Evolutionary conservation across 2,329 filamentous ascomycete species (phyloP), one percentile per base, ranked within the genome.

Genomic region (Claviceps sp.): DNA sequence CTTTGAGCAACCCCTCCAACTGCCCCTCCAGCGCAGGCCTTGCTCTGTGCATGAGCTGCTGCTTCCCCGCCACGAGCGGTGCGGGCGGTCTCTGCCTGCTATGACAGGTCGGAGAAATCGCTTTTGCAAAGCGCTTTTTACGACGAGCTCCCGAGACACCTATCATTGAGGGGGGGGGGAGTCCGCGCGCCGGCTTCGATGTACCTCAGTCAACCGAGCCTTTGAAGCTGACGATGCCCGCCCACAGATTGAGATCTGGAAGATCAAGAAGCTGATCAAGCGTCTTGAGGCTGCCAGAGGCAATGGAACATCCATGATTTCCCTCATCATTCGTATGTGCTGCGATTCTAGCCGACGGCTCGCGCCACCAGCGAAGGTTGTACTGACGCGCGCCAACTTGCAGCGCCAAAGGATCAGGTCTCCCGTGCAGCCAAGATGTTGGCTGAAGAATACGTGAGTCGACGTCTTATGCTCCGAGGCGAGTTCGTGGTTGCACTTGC

Each of bases 251-350:
- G 81, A 85, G 72, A 85, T 84, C 75, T 90, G 86, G 87, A 96
- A 98, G 85, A 90, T 98, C 67, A 98, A 98, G 81, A 98, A 98
- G 79, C 78, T 98, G 67, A 95, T 98, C 75, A 98, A 97, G 76
- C 87, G 93, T 64, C 88, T 98, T 63, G 93, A 97, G 73, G 86
- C 88, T 57, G 94, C 94, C 62, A 82, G 94, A 69, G 93, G 93
- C 69, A 98, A 98, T 81, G 93, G 93, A 75, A 98, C 93, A 58
- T 91, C 85, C 76, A 98, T 98, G 93, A 98, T 98, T 72, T 97
- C 91, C 58, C 81, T 98, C 72, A 96, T 98, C 64, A 97, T 98
- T 67, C 93, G 88, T 94, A 76, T 65, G 86, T 75, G 52, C 54
- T 51, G 46, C 40, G 20, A 18, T 50, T 34, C 22, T 30, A n/a